Evolutionary conservation across 106 monocot species (phyloP).

Genomic region (Apostasia shenzhenica): DNA sequence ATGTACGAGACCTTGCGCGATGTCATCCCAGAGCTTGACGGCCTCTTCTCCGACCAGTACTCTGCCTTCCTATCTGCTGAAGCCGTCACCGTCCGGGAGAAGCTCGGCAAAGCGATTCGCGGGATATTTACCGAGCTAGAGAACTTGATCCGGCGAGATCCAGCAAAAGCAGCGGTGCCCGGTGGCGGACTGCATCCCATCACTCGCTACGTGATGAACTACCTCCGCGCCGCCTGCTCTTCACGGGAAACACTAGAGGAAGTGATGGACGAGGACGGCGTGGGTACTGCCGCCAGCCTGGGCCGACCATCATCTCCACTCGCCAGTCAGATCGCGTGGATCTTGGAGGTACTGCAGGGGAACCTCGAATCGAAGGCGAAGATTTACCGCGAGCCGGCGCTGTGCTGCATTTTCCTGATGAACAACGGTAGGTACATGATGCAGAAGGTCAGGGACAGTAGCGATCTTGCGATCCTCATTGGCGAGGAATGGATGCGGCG

Average conservation of each 20-base stretch:
- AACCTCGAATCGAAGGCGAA: conserved; percentile 72
- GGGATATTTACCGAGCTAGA: conserved; percentile 80
- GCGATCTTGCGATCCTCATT: conserved; percentile 51
- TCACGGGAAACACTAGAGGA: conserved; percentile 66
- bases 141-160: conserved; percentile 68
- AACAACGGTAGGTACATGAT: conserved; percentile 87
- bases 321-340: conserved; percentile 67
- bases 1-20: conserved; percentile 68
- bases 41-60: conserved; percentile 44
- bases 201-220: conserved; percentile 88
- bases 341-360: conserved; percentile 57
- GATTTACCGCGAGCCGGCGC: conserved; percentile 35
- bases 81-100: conserved; percentile 27
- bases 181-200: conserved; percentile 86
- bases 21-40: conserved; percentile 45
- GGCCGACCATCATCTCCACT: conserved; percentile 49
- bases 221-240: conserved; percentile 80
- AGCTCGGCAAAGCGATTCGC: conserved; percentile 44
- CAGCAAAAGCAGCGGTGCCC: conserved; percentile 35
- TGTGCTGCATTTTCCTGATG: conserved; percentile 60
- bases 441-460: conserved; percentile 56
- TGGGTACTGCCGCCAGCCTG: conserved; percentile 12
- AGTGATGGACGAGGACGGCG: conserved; percentile 60
- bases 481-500: conserved; percentile 77
- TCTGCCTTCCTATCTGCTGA: conserved; percentile 37